Evolutionary conservation across 2,329 filamentous ascomycete species (phyloP), one percentile per base, ranked within the genome.

Genomic region (Paraconiothyrium brasiliense): DNA sequence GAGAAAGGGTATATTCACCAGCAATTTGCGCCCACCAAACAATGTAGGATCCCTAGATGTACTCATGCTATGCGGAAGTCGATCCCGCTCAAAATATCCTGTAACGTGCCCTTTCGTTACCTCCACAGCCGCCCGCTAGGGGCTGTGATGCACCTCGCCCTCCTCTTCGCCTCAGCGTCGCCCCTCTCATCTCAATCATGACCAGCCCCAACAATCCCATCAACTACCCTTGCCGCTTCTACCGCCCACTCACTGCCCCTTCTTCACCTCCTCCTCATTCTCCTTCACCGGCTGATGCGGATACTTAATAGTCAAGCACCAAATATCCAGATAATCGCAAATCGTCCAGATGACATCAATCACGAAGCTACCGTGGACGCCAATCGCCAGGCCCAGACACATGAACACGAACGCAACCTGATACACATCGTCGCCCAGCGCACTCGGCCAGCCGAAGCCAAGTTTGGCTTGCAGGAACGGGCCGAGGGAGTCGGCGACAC

Each of bases 261-360:
- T 75, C 66, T 70, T 70, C 41, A 56, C 63, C 52, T 67, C 62
- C 57, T 71, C 67, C 27, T 61, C 50, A 4, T 71, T 67, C 43
- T 72, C 74, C 59, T 77, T 70, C 48, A 73, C 77, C 59, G 84
- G 82, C 39, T 82, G 76, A 63, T 84, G 84, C 0, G 87, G 87
- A 72, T 98, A 90, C 86, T 99, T 99, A 82, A 99, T 99, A 1
- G 92, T 97, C 77, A 99, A 84, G 77, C 95, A 99, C 93, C 93
- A 98, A 69, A 99, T 99, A 77, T 99, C 95, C 63, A 98, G 85
- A 78, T 97, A 97, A 78, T 99, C 95, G 81, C 95, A 99, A 71
- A 99, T 98, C 34, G 93, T 96, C 62, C 95, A 93, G 68, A 99
- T 97, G 59, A 98, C 94, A 77, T 98, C 95, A 35, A 97, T 92